Conservation (phyloP, 768 basidiomycete species). For the Polyporus arcularius region DNA sequence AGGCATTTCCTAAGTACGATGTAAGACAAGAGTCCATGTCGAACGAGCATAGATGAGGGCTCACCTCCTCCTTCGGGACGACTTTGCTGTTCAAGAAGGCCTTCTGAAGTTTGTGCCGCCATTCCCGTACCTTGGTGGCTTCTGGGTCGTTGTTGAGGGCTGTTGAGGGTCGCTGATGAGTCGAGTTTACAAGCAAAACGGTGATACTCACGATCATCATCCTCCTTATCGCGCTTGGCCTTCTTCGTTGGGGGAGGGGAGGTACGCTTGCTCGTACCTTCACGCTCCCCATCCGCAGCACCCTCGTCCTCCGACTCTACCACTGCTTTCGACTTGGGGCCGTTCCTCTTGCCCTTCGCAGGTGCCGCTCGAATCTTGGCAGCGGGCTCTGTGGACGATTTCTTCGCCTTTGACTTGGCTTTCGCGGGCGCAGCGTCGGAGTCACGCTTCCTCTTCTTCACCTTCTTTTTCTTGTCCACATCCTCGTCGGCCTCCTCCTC, state of each 20-base stretch:
- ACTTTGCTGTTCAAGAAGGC: conserved; percentile 72
- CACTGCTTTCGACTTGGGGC: conserved; percentile 59
- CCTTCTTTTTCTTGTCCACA: conserved; percentile 47
- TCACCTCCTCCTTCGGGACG: conserved; percentile 64
- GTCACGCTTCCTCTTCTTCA: conserved; percentile 69
- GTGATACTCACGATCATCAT: conserved; percentile 56
- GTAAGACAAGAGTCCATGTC: conserved; percentile 11
- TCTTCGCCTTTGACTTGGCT: conserved; percentile 48
- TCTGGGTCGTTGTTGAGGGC: conserved; percentile 58
- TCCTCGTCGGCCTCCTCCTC: conserved; percentile 52
- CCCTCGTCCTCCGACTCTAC: conserved; percentile 65
- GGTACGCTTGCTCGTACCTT: conserved; percentile 52
- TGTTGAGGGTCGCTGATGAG: conserved; percentile 27
- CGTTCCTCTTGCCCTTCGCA: conserved; percentile 54
- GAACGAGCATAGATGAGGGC: conserved; percentile 21
- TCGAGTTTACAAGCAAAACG: neutral
- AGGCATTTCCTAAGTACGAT: conserved; percentile 68
- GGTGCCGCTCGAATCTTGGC: conserved; percentile 39
- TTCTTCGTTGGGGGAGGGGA: conserved; percentile 70
- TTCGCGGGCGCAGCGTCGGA: conserved; percentile 45
- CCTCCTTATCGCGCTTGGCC: conserved; percentile 58
- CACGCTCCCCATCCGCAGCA: conserved; percentile 35
- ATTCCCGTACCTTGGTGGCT: conserved; percentile 78
- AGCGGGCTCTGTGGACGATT: conserved; percentile 40
- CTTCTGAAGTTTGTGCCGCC: conserved; percentile 92